Percentiles rank a stretch among this genome's conserved stretches.
Evolutionary conservation across 139 green algal genomes (phyloP).

Genomic region (Chlamydomonas schloesseri): DNA sequence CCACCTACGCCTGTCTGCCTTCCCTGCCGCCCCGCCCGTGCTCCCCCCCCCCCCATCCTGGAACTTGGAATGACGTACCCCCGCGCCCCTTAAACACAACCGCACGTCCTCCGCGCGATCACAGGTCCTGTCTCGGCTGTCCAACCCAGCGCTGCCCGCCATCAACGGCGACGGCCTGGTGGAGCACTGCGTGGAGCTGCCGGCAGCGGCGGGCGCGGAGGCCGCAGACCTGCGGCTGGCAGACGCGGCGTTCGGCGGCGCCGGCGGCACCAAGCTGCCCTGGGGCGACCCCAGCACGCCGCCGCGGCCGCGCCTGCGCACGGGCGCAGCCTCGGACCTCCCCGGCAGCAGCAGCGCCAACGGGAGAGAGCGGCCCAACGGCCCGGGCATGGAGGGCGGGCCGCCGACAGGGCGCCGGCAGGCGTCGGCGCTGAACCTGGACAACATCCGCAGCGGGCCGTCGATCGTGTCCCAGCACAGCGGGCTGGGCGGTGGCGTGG

Average conservation of each 20-base stretch:
- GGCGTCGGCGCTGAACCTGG: too few species aligned
- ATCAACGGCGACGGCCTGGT: conserved; percentile 58
- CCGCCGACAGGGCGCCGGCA: too few species aligned
- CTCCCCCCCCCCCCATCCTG: too few species aligned
- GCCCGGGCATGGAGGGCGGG: not conserved
- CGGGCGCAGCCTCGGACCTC: too few species aligned
- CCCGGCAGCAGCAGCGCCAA: not conserved
- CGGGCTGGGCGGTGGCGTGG: not conserved
- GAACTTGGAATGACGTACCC: too few species aligned
- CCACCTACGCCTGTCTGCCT: too few species aligned
- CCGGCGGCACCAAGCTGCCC: too few species aligned
- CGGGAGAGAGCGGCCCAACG: not conserved
- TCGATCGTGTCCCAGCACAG: too few species aligned
- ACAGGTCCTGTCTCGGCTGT: conserved; percentile 52
- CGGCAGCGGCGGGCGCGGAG: not conserved
- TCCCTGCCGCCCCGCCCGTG: too few species aligned
- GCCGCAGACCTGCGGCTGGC: not conserved
- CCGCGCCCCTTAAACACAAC: too few species aligned
- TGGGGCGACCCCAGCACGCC: not conserved
- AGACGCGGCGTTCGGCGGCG: conserved; percentile 13
- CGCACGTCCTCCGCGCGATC: too few species aligned
- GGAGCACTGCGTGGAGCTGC: conserved; percentile 52
- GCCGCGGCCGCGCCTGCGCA: not conserved
- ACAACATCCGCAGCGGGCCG: too few species aligned
- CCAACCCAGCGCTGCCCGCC: conserved; percentile 43